Evolutionary conservation across 140 eudicot species (phyloP), one percentile per base, ranked within the genome.

Genomic region (Anethum foeniculum): DNA sequence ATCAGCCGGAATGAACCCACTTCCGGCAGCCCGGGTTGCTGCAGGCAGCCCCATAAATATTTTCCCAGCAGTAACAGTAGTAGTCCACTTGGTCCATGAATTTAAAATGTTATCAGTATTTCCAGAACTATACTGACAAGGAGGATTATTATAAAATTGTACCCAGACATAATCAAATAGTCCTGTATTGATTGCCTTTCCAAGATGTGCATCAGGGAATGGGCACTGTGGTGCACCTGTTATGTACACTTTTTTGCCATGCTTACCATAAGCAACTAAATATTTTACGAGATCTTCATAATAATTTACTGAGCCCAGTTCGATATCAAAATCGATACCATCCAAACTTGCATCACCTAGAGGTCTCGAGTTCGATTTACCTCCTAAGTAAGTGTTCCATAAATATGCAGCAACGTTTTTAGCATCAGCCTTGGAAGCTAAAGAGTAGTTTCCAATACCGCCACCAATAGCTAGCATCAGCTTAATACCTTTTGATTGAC

Each of bases 401-500:
- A 77, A 23, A 36, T 77, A 77, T 4, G 11, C 32, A 5, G 80
- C 80, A 0, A 77, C 80, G 9, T 30, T 52, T 77, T 23, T 9
- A 32, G 80, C 71, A 18, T 77, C 80, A 5, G 69, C 49, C 12
- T 52, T 38, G 39, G 80, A 77, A 54, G 80, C 69, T 32, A 77
- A 36, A 34, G 47, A 34, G 13, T 77, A 77, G 51, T 36, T 77
- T 21, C 80, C 80, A 19, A 54, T 54, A 6, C 80, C 71, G 19
- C 80, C 80, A 11, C 80, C 80, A 54, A 77, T 52, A n/a, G 80
- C 62, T 51, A 77, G 23, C 71, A 75, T 41, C 41, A 75, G 28
- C 10, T 46, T 75, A 13, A 75, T 28, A 27, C 91, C 91, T 34
- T 18, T 76, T 3, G 64, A 62, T 80, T 94, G 97, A 85, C 96